Evolutionary conservation across 225 moss, liverwort and hornwort species (phyloP).

Genomic region (Pseudoscleropodium purum): DNA sequence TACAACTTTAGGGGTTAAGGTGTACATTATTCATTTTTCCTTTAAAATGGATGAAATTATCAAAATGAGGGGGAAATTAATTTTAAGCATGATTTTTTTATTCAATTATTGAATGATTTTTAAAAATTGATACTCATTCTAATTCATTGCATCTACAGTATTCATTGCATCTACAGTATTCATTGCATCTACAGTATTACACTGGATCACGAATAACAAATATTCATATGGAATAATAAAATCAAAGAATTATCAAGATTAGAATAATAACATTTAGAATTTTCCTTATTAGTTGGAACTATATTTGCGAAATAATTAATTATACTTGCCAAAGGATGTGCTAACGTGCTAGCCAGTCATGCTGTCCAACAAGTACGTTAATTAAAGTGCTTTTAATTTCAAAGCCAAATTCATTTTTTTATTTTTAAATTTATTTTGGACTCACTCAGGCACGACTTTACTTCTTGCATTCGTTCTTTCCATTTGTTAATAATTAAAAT

Average conservation of each 20-base stretch:
- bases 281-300: neutral
- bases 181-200: no score
- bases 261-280: no score
- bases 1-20: no score
- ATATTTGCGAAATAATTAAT: neutral
- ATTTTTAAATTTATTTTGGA: neutral
- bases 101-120: neutral
- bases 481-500: no score
- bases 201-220: neutral
- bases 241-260: no score
- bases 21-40: no score
- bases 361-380: neutral
- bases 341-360: neutral
- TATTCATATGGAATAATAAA: neutral
- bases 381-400: neutral
- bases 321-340: neutral
- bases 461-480: neutral
- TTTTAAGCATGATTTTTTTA: no score
- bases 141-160: neutral
- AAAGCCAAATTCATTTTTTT: no score
- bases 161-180: no score
- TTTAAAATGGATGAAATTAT: neutral
- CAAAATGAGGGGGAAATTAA: no score
- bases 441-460: neutral
- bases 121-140: neutral